These are phyloP conservation scores for Tranzscheliella williamsii DNA, from an alignment of 1,284 basidiomycete genomes.

Conservation along the genomic window DNA sequence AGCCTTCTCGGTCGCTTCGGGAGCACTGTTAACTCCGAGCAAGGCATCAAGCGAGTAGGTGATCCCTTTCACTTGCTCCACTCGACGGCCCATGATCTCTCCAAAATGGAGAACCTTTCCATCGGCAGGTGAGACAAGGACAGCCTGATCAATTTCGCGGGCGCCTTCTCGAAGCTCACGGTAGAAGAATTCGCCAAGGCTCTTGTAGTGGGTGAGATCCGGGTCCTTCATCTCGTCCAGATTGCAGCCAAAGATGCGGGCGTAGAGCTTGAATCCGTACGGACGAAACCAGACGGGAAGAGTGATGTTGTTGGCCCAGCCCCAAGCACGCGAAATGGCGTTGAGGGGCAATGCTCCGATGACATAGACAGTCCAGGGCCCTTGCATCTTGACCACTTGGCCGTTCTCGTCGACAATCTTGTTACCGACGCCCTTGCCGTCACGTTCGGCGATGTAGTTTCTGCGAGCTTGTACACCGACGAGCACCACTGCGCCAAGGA, in stretches of 20 bases:
- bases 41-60: conserved; percentile 94
- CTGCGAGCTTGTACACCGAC: conserved; percentile 70
- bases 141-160: conserved; percentile 76
- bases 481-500: conserved; percentile 65
- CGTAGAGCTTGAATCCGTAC: conserved; percentile 81
- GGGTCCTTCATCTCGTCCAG: conserved; percentile 82
- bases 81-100: conserved; percentile 75
- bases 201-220: conserved; percentile 78
- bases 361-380: conserved; percentile 97
- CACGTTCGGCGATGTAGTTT: conserved; percentile 63
- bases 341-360: conserved; percentile 91
- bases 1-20: conserved; percentile 40
- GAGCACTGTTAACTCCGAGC: conserved; percentile 63
- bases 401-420: conserved; percentile 69
- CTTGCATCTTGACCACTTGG: conserved; percentile 71
- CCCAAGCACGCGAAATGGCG: conserved; percentile 92
- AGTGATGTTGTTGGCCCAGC: conserved; percentile 79
- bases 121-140: conserved; percentile 89
- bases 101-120: conserved; percentile 92
- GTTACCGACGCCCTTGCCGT: conserved; percentile 31
- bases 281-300: conserved; percentile 94
- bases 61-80: conserved; percentile 95
- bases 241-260: conserved; percentile 87
- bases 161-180: conserved; percentile 79
- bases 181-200: conserved; percentile 93